Evolutionary conservation across 2,329 filamentous ascomycete species (phyloP), one percentile per base, ranked within the genome.

Genomic region (Pseudocercospora vitis): DNA sequence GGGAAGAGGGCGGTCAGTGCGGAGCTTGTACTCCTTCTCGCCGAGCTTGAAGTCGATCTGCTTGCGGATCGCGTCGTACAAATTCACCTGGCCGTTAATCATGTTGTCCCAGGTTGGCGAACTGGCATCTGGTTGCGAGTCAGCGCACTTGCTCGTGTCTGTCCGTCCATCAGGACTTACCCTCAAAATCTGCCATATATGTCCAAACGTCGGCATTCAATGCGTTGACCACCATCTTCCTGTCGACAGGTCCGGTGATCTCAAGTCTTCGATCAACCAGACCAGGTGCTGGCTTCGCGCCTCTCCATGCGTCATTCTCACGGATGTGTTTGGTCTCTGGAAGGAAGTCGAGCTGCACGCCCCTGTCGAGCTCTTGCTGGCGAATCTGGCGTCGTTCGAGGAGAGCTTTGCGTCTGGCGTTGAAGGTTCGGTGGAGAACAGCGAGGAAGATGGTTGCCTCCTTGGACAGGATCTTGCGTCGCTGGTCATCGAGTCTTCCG

Each of bases 91-190:
- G 60, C 94, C 94, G 65, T 94, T 95, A 78, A 97, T 87, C 91
- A 97, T 97, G 79, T 97, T 97, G 63, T 96, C 91, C 94, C 94
- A 99, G 37, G 94, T 96, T 19, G 94, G 94, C 19, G 94, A 91
- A 69, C 82, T 94, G 5, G 94, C 96, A 74, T 97, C 91, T 96
- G 66, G 7, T 26, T 16, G 7, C 9, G 35, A 29, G 23, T 55
- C 39, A 63, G 53, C 23, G 21, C 23, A 8, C 29, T 40, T 23
- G 14, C 3, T 11, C 14, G 16, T 18, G 4, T 16, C 9, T 44
- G 44, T 14, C 26, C 12, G 5, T 37, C 7, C 14, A 18, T n/a
- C 28, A 9, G 3, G 40, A 72, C 81, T 67, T 73, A 94, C 91
- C 92, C 77, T 99, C 94, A 64, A 99, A 95, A 75, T 99, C 94